Evolutionary conservation across 2,329 filamentous ascomycete genomes (phyloP).

Genomic region (Verticillium alfalfae): DNA sequence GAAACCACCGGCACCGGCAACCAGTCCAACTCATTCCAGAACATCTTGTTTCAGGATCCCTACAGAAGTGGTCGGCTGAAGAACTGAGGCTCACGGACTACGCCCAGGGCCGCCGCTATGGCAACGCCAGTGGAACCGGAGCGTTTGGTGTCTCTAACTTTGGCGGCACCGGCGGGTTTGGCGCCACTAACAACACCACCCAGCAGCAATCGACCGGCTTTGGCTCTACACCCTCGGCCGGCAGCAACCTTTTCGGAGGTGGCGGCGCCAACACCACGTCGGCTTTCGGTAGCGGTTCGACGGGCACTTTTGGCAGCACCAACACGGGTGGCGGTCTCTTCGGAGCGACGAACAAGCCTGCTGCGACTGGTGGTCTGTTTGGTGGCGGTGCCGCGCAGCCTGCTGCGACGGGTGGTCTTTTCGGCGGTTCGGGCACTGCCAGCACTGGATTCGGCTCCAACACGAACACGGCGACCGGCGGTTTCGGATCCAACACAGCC

Average conservation of each 20-base stretch:
- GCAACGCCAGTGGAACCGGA: constrained; percentile 77
- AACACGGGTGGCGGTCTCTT: constrained; percentile 14
- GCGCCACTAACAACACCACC: constrained; percentile 26
- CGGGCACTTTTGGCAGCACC: constrained; percentile 29
- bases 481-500: constrained; percentile 25
- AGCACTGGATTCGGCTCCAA: constrained; percentile 8
- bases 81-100: constrained; percentile 83
- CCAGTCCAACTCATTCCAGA: constrained; percentile 65
- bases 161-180: constrained; percentile 44
- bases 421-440: constrained; percentile 17
- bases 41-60: constrained; percentile 69
- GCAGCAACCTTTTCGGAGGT: constrained; percentile 34
- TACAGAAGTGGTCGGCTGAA: constrained; percentile 89
- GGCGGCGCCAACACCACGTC: constrained; percentile 13
- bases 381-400: constrained; percentile 19
- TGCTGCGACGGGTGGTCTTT: constrained; percentile 13
- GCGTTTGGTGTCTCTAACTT: constrained; percentile 67
- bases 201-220: constrained; percentile 29
- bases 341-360: constrained; percentile 23
- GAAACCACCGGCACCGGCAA: constrained; percentile 53
- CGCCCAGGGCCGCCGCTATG: constrained; percentile 75
- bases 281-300: constrained; percentile 16
- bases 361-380: constrained; percentile 33
- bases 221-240: constrained; percentile 24
- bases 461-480: constrained; percentile 7